A percentile compares a stretch with the other conserved stretches of the same genome.
phyloP scores from a whole-genome alignment of 805 yeast species.

The Teunomyces pallodes region DNA sequence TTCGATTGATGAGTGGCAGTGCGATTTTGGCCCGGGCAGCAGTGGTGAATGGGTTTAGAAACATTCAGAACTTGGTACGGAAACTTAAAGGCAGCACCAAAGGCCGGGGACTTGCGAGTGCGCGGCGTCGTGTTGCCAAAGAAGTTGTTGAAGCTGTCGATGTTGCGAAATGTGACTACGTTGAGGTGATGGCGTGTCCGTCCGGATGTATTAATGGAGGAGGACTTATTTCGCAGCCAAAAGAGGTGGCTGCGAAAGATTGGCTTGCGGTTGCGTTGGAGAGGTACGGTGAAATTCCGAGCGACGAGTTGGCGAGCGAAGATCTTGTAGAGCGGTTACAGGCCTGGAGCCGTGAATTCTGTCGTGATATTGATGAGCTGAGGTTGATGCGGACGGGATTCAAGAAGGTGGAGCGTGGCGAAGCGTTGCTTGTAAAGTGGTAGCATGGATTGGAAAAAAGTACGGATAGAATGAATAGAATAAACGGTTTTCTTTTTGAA shows the following conservation, averaged over 20 bases:
- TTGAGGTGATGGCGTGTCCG: conserved; percentile 98
- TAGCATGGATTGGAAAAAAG: conserved; percentile 14
- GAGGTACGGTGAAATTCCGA: conserved; percentile 34
- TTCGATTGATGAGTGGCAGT: conserved; percentile 47
- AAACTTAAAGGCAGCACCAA: conserved; percentile 52
- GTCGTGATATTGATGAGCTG: conserved; percentile 23
- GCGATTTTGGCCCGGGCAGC: conserved; percentile 49
- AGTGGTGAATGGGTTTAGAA: conserved; percentile 86
- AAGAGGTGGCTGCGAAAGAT: conserved; percentile 34
- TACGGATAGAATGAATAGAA: too few relatives aligned
- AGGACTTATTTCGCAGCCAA: conserved; percentile 68
- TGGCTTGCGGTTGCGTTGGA: conserved; percentile 42
- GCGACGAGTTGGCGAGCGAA: conserved; percentile 12
- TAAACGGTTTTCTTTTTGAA: too few relatives aligned
- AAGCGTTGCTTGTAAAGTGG: conserved; percentile 56
- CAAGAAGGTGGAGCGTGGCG: conserved; percentile 49
- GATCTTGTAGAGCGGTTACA: conserved; percentile 15
- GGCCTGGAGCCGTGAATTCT: conserved; percentile 36
- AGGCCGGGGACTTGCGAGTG: background rate
- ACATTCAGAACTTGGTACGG: conserved; percentile 90
- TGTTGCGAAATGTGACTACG: conserved; percentile 69
- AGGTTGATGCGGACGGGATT: conserved; percentile 48
- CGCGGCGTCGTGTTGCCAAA: conserved; percentile 6
- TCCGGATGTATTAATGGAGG: conserved; percentile 98
- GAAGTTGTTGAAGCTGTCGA: conserved; percentile 43